Evolutionary conservation across 768 basidiomycete species (phyloP), one percentile per base, ranked within the genome.

Genomic region (Russula dissimulans): DNA sequence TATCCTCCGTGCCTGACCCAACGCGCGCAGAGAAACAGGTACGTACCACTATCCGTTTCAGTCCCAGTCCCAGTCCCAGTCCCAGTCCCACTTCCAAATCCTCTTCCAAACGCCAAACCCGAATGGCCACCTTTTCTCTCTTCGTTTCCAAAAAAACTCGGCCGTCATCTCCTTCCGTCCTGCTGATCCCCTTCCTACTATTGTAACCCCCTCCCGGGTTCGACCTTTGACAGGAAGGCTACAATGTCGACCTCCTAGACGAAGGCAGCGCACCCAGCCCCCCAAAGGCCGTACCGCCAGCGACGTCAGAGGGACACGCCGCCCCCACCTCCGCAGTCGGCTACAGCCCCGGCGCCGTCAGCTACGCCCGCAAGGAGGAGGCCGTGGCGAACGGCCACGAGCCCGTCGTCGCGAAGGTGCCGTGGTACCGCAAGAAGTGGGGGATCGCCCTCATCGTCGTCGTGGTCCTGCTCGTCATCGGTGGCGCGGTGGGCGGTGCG

Each of bases 401-500:
- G 14, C 29, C 43, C 56, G 11, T 41, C 43, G 34, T 45, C 9
- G 4, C 26, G 3, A 46, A 54, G 26, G 34, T 49, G 17, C 75
- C 81, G 5, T 85, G 81, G 69, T 84, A 79, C 74, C 75, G 77
- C 53, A 79, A 71, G 26, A 76, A 66, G 34, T 77, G 73, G 17
- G 80, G 80, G 8, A 71, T 76, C 7, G 68, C 80, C 42, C 65
- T 70, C 56, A 67, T 80, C 17, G 60, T 69, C 56, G 44, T 81
- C 54, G 64, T 71, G 15, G 69, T 65, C 3, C 32, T 83, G 44
- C 65, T 81, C 32, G 61, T 82, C 53, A 55, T 85, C 45, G 83
- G 71, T 1, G 83, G 77, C 1, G 72, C 79, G 2, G 76, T 85
- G 8, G 84, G 82, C 0, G 84, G 82, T 22, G 82, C 76, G 0